Percentiles rank a stretch among this genome's conserved stretches.
Conservation (phyloP, 2,329 filamentous ascomycete species). For the Aureobasidium zeae region DNA sequence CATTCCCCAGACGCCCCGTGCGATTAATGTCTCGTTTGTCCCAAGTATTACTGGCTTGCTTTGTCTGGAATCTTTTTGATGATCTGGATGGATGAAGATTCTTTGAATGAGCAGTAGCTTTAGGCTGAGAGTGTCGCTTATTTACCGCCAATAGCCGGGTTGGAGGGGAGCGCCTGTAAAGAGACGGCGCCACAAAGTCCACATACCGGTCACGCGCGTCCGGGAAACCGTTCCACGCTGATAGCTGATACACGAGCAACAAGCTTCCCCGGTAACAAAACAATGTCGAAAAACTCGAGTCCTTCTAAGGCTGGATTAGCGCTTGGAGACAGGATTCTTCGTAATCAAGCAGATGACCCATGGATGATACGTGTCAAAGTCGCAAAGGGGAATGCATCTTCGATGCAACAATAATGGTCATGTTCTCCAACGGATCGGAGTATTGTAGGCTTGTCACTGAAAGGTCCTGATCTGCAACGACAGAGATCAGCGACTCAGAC, state of each 20-base stretch:
- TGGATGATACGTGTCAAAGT: not conserved
- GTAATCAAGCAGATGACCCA: conserved; percentile 5
- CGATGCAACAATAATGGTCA: not conserved
- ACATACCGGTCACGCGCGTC: conserved; percentile 12
- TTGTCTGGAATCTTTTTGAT: too few relatives aligned
- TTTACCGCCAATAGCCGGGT: conserved; percentile 11
- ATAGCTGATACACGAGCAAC: conserved; percentile 6
- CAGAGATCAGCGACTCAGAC: too few relatives aligned
- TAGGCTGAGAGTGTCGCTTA: conserved; percentile 11
- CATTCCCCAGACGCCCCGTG: not conserved
- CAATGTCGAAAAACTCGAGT: too few relatives aligned
- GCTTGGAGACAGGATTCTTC: not conserved
- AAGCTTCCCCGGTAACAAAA: not conserved
- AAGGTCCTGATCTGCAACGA: too few relatives aligned
- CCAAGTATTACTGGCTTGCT: too few relatives aligned
- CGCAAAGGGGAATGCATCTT: not conserved
- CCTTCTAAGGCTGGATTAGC: too few relatives aligned
- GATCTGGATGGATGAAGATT: too few relatives aligned
- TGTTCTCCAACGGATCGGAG: not conserved
- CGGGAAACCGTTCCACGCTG: conserved; percentile 8
- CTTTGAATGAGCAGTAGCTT: too few relatives aligned
- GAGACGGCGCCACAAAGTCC: conserved; percentile 9
- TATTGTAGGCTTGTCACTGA: too few relatives aligned
- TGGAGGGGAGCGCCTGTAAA: conserved; percentile 1
- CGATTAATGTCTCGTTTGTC: not conserved